Conservation (phyloP, 441 rosid genomes). For the Geranium incanum region DNA sequence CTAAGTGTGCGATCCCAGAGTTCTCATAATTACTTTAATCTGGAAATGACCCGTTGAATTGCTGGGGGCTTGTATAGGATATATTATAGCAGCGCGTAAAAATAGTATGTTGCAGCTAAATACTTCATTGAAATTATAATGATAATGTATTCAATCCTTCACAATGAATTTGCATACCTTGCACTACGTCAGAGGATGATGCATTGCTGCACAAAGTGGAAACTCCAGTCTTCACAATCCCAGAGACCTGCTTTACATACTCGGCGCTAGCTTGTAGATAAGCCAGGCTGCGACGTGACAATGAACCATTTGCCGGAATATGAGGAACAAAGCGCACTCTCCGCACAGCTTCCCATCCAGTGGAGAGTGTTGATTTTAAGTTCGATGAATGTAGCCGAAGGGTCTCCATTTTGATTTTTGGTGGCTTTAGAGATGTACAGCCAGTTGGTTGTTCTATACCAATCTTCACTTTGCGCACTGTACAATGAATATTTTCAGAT, state of each 20-base stretch:
- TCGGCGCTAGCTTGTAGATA: conserved; percentile 89
- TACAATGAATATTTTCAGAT: conserved; percentile 24
- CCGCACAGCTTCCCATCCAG: conserved; percentile 67
- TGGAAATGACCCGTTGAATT: not conserved
- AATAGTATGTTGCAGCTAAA: not conserved
- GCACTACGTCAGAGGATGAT: conserved; percentile 68
- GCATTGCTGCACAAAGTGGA: conserved; percentile 87
- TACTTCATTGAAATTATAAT: not conserved
- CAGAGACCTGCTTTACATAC: conserved; percentile 87
- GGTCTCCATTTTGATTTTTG: conserved; percentile 47
- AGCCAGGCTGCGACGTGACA: conserved; percentile 83
- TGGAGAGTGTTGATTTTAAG: conserved; percentile 45
- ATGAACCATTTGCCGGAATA: conserved; percentile 56
- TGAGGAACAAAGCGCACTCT: conserved; percentile 53
- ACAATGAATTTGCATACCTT: conserved; percentile 48
- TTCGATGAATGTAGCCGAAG: conserved; percentile 53
- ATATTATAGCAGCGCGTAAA: conserved; percentile 1
- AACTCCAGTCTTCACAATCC: conserved; percentile 75
- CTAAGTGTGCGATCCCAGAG: not conserved
- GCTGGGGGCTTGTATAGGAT: not conserved
- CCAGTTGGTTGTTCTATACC: conserved; percentile 73
- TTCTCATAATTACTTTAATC: not conserved
- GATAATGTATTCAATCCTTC: conserved; percentile 15
- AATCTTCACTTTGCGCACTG: conserved; percentile 85
- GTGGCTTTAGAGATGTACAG: conserved; percentile 61